phyloP scores from a whole-genome alignment of 169 alveolate species.

The Besnoitia besnoiti region DNA sequence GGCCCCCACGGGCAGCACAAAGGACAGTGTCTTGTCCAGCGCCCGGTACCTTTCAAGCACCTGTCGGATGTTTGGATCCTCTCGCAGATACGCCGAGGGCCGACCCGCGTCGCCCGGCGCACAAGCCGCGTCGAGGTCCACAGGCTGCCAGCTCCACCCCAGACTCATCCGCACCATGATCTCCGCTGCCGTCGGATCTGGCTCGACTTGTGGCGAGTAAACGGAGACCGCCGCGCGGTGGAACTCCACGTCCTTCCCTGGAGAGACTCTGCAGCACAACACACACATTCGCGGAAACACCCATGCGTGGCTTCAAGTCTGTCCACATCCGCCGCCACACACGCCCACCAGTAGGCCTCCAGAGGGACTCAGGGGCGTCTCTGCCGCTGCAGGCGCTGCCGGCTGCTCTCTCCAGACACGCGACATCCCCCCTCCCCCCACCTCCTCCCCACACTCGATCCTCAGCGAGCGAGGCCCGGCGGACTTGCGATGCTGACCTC shows the following conservation, averaged over 20 bases:
- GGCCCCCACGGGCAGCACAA: conserved; percentile 84
- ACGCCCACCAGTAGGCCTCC: not conserved
- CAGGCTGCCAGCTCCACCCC: conserved; percentile 78
- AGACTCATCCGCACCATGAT: conserved; percentile 88
- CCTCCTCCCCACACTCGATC: too few relatives aligned
- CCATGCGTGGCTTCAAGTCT: not conserved
- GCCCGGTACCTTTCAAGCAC: conserved; percentile 75
- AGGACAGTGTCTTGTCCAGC: conserved; percentile 75
- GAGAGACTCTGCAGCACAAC: conserved; percentile 48
- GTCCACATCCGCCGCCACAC: not conserved
- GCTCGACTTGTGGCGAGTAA: conserved; percentile 84
- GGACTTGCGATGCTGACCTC: too few relatives aligned
- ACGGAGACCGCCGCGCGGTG: conserved; percentile 80
- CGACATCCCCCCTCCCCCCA: too few relatives aligned
- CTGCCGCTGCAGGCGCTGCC: too few relatives aligned
- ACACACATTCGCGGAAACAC: not conserved
- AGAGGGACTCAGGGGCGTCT: too few relatives aligned
- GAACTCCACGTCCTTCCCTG: conserved; percentile 74
- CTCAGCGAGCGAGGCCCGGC: too few relatives aligned
- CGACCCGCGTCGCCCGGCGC: not conserved
- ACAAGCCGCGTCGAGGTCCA: conserved; percentile 37
- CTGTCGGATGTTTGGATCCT: conserved; percentile 69
- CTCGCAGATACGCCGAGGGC: conserved; percentile 38
- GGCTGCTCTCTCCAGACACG: too few relatives aligned
- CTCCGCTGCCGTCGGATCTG: conserved; percentile 85